These are phyloP conservation scores for Solanum bukasovii DNA, from an alignment of 257 asterid genomes.

Conservation along the genomic window DNA sequence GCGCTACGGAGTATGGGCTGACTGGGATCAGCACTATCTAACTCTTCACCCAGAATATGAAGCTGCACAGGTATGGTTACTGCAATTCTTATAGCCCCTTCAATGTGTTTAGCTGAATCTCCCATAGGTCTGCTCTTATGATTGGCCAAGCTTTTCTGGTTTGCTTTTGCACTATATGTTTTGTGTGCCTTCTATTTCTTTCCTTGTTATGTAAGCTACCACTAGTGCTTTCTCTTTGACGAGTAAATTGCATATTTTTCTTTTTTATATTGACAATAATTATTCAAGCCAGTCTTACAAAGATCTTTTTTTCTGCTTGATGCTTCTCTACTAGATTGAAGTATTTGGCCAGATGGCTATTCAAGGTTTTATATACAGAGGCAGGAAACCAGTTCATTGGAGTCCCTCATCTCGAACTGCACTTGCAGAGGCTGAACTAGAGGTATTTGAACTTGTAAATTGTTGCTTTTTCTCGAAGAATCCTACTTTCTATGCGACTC, in stretches of 20 bases:
- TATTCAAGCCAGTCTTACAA: not conserved
- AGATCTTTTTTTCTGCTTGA: not conserved
- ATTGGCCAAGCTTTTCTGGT: not conserved
- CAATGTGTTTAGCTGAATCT: not conserved
- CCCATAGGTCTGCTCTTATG: not conserved
- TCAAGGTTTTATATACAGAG: conserved; percentile 86
- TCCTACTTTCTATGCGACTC: not conserved
- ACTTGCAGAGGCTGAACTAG: conserved; percentile 98
- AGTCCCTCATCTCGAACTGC: conserved; percentile 98
- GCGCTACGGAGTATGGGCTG: conserved; percentile 95
- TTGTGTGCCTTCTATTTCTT: not conserved
- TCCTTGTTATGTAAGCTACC: not conserved
- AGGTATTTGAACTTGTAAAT: conserved; percentile 37
- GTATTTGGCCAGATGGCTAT: conserved; percentile 91
- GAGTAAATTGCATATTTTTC: not conserved
- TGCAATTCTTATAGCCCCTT: not conserved
- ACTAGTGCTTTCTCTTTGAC: not conserved
- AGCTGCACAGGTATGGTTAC: conserved; percentile 86
- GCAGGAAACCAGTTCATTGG: conserved; percentile 99
- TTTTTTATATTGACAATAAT: conserved; percentile 2
- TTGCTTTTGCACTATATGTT: not conserved
- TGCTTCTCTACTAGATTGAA: conserved; percentile 53
- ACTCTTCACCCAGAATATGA: conserved; percentile 99
- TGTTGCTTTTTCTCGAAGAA: not conserved
- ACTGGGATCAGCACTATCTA: conserved; percentile 94